These are phyloP conservation scores for Aspergillus avenaceus DNA, from an alignment of 495 filamentous ascomycete genomes.

Conservation along the genomic window DNA sequence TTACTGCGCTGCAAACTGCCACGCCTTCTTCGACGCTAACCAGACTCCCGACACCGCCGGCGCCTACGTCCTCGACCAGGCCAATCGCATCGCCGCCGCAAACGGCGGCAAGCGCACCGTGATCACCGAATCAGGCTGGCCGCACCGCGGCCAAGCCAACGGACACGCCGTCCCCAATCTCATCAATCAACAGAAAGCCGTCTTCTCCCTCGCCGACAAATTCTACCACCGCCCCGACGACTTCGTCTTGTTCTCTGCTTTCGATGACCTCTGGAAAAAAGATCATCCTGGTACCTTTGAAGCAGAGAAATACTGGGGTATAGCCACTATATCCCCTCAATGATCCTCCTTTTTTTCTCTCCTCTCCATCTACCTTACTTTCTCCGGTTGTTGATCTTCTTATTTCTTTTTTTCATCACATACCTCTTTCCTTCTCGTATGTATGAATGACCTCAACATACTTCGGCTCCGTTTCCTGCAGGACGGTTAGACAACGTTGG, in stretches of 20 bases:
- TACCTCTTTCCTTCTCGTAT: neutral
- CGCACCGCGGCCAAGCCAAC: slow-evolving; percentile 58
- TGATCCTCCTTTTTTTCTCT: too few relatives aligned
- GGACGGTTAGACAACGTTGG: too few relatives aligned
- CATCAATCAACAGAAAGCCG: slow-evolving; percentile 58
- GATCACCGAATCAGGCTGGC: slow-evolving; percentile 85
- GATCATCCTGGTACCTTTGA: slow-evolving; percentile 58
- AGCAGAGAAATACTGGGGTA: slow-evolving; percentile 72
- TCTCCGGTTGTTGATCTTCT: neutral
- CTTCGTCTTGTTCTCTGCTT: slow-evolving; percentile 68
- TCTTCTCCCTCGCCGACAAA: slow-evolving; percentile 54
- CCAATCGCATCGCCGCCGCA: slow-evolving; percentile 43
- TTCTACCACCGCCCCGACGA: slow-evolving; percentile 44
- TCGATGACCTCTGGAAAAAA: slow-evolving; percentile 77
- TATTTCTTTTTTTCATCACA: neutral
- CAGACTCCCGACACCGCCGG: slow-evolving; percentile 56
- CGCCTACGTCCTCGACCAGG: slow-evolving; percentile 52
- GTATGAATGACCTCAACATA: too few relatives aligned
- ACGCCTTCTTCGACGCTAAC: slow-evolving; percentile 76
- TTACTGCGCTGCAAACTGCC: slow-evolving; percentile 75
- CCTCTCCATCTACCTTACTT: neutral
- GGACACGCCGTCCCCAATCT: slow-evolving; percentile 57
- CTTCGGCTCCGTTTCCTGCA: too few relatives aligned
- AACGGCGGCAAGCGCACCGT: slow-evolving; percentile 54
- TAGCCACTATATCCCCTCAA: too few relatives aligned